phyloP scores from a whole-genome alignment of 2,329 filamentous ascomycete species.

The Verticillium longisporum region DNA sequence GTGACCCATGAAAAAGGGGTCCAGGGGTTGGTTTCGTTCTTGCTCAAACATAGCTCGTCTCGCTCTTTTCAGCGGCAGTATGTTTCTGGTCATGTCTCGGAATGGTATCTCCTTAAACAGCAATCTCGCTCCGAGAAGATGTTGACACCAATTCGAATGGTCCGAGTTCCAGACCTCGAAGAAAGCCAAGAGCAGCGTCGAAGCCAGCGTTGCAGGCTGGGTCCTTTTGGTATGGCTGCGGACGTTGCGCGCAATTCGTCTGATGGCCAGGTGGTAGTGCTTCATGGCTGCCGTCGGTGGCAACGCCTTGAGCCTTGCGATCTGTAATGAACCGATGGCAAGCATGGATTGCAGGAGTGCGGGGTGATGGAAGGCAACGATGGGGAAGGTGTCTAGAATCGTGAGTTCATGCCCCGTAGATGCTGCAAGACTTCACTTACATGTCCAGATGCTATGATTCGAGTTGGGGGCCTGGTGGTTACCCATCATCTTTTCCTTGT shows the following conservation, averaged over 20 bases:
- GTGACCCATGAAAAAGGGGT: constrained; percentile 16
- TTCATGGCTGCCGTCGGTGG: constrained; percentile 77
- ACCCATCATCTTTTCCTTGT: constrained; percentile 48
- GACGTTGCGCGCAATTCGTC: constrained; percentile 71
- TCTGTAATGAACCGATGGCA: constrained; percentile 78
- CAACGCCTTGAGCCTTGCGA: constrained; percentile 70
- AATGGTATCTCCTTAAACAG: constrained; percentile 80
- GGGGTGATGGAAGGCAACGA: constrained; percentile 77
- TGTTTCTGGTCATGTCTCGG: constrained; percentile 61
- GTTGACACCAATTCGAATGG: constrained; percentile 92
- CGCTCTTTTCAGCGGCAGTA: constrained; percentile 54
- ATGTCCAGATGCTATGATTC: constrained; percentile 60
- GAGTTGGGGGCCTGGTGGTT: constrained; percentile 54
- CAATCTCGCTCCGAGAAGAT: constrained; percentile 77
- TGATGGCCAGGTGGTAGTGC: constrained; percentile 83
- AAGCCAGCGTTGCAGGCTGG: constrained; percentile 77
- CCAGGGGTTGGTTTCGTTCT: constrained; percentile 22
- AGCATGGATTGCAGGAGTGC: constrained; percentile 86
- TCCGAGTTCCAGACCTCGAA: constrained; percentile 95
- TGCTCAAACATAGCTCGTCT: constrained; percentile 28
- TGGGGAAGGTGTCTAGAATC: constrained; percentile 64
- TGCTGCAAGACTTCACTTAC: constrained; percentile 30
- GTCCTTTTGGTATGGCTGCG: constrained; percentile 61
- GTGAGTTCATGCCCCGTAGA: neutral
- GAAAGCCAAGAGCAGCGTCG: constrained; percentile 77